phyloP scores from a whole-genome alignment of 495 filamentous ascomycete genomes.

The Aspergillus baeticus region DNA sequence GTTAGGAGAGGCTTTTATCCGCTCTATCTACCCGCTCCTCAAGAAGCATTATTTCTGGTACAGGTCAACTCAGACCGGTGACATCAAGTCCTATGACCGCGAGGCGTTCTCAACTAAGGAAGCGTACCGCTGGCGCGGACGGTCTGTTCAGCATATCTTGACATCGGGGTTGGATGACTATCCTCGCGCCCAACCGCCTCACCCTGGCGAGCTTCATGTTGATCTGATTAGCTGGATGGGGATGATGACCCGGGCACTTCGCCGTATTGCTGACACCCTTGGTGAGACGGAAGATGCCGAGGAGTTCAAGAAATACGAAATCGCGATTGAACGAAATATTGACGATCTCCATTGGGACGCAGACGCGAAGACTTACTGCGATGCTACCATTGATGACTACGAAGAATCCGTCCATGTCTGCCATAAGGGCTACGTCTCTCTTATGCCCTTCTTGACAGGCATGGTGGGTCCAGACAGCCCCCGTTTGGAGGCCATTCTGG shows the following conservation, averaged over 20 bases:
- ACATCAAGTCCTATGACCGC: slow-evolving; percentile 87
- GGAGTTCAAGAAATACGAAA: slow-evolving; percentile 68
- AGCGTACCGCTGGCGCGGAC: slow-evolving; percentile 94
- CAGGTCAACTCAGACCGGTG: slow-evolving; percentile 84
- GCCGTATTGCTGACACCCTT: slow-evolving; percentile 71
- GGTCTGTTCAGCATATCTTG: slow-evolving; percentile 79
- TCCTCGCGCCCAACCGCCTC: slow-evolving; percentile 90
- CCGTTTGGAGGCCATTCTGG: slow-evolving; percentile 69
- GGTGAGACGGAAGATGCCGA: slow-evolving; percentile 71
- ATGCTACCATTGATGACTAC: slow-evolving; percentile 92
- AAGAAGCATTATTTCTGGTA: slow-evolving; percentile 94
- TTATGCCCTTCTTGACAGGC: slow-evolving; percentile 89
- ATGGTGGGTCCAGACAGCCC: slow-evolving; percentile 71
- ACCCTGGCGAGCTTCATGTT: slow-evolving; percentile 94
- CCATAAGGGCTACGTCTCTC: slow-evolving; percentile 93
- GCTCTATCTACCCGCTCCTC: slow-evolving; percentile 84
- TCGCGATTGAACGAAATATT: slow-evolving; percentile 81
- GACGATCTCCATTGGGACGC: slow-evolving; percentile 93
- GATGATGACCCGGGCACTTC: slow-evolving; percentile 80
- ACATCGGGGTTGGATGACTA: slow-evolving; percentile 96
- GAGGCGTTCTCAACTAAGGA: slow-evolving; percentile 83
- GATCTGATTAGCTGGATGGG: slow-evolving; percentile 97
- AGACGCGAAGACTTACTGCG: slow-evolving; percentile 78
- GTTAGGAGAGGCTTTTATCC: slow-evolving; percentile 70
- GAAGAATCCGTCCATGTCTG: slow-evolving; percentile 89